Evolutionary conservation across 768 basidiomycete species (phyloP).

Genomic region (Imleria badia): DNA sequence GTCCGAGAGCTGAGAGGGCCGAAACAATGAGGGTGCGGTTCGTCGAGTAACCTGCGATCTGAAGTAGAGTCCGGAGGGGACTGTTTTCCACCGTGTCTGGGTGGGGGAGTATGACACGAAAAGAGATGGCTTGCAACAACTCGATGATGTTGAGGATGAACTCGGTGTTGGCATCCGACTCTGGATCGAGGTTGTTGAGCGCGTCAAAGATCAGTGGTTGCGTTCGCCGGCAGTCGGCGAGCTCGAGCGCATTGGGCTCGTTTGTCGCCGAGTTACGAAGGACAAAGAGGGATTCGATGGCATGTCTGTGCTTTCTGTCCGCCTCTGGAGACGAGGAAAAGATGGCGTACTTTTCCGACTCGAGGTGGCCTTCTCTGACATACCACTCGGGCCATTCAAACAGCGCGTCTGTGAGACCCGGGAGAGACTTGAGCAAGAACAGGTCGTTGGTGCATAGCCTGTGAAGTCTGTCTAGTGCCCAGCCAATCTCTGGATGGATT

Average conservation of each 20-base stretch:
- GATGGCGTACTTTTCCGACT: slow-evolving; percentile 42
- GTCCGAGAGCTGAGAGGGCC: slow-evolving; percentile 57
- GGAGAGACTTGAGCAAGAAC: slow-evolving; percentile 68
- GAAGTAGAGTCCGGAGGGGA: slow-evolving; percentile 57
- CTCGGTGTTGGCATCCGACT: slow-evolving; percentile 68
- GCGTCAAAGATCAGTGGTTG: slow-evolving; percentile 65
- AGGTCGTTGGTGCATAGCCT: slow-evolving; percentile 78
- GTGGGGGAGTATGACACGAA: slow-evolving; percentile 40
- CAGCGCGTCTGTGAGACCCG: slow-evolving; percentile 79
- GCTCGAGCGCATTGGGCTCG: slow-evolving; percentile 62
- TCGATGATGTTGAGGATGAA: slow-evolving; percentile 72
- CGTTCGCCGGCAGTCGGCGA: slow-evolving; percentile 59
- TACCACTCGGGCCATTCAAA: slow-evolving; percentile 92
- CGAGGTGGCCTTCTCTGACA: slow-evolving; percentile 56
- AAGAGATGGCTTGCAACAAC: slow-evolving; percentile 62
- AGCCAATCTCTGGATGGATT: slow-evolving; percentile 78
- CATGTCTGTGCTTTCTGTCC: slow-evolving; percentile 63
- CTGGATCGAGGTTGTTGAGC: slow-evolving; percentile 57
- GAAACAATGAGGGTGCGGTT: slow-evolving; percentile 79
- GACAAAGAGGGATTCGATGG: slow-evolving; percentile 82
- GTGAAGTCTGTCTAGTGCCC: slow-evolving; percentile 86
- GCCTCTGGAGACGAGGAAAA: slow-evolving; percentile 56
- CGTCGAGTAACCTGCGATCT: slow-evolving; percentile 53
- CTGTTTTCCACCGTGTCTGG: slow-evolving; percentile 39
- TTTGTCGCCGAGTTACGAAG: slow-evolving; percentile 83